These are phyloP conservation scores for Aspergillus sp. DNA, from an alignment of 2,329 filamentous ascomycete species.

Conservation along the genomic window DNA sequence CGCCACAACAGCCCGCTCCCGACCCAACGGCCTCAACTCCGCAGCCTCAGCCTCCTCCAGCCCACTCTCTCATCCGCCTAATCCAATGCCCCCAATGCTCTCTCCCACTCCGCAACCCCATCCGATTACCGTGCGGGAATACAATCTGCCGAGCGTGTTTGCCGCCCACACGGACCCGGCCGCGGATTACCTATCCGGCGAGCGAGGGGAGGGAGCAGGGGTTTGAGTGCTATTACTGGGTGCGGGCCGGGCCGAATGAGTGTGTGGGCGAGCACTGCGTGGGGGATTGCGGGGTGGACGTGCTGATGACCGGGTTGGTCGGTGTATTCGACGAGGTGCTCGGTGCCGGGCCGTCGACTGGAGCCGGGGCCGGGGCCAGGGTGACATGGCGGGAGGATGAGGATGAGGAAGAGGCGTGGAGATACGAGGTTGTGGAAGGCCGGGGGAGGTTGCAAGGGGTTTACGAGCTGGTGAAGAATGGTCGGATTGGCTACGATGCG, in stretches of 20 bases:
- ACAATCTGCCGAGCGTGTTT: slow-evolving; percentile 68
- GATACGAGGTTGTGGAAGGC: slow-evolving; percentile 4
- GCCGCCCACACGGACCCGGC: slow-evolving; percentile 54
- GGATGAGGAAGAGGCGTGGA: slow-evolving; percentile 7
- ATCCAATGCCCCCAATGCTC: slow-evolving; percentile 72
- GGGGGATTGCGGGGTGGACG: slow-evolving; percentile 67
- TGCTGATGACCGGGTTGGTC: slow-evolving; percentile 64
- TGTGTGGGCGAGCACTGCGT: slow-evolving; percentile 65
- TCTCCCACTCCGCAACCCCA: slow-evolving; percentile 54
- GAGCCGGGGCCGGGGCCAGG: slow-evolving; percentile 17
- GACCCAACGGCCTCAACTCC: neutral
- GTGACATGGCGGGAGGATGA: slow-evolving; percentile 23
- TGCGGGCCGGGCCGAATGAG: slow-evolving; percentile 18
- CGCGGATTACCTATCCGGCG: slow-evolving; percentile 69
- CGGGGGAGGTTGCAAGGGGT: slow-evolving; percentile 47
- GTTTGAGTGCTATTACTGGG: slow-evolving; percentile 63
- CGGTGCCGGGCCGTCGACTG: slow-evolving; percentile 2
- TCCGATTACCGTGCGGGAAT: slow-evolving; percentile 73
- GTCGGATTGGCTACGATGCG: slow-evolving; percentile 46
- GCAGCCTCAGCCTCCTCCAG: neutral
- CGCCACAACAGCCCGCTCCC: slow-evolving; percentile 1
- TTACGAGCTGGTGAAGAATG: slow-evolving; percentile 55
- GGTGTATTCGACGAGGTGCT: slow-evolving; percentile 43
- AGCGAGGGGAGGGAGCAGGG: slow-evolving; percentile 56
- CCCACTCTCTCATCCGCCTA: slow-evolving; percentile 58